Percentiles rank a stretch among this genome's conserved stretches.
Evolutionary conservation across 345 rosid genomes (phyloP).

Genomic region (Firmiana major): DNA sequence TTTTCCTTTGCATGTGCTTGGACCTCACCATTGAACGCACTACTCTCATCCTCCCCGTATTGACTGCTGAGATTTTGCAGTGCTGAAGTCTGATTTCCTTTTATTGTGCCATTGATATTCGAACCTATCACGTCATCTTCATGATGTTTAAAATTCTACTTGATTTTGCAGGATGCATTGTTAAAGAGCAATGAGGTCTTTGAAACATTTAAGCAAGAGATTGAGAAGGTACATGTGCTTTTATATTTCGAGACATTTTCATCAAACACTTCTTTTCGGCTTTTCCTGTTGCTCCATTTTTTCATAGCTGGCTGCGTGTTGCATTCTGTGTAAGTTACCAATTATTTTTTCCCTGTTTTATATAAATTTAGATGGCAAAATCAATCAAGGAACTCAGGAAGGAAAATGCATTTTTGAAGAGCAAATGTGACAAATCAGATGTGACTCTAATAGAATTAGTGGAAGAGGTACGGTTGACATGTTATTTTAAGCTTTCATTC

Average conservation of each 20-base stretch:
- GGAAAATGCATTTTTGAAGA: constrained; percentile 81
- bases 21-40: neutral
- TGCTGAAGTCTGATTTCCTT: neutral
- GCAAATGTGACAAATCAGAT: constrained; percentile 82
- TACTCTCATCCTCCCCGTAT: neutral
- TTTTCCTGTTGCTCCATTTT: neutral
- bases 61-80: neutral
- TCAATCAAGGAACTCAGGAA: constrained; percentile 80
- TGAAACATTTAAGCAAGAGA: constrained; percentile 91
- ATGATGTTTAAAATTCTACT: neutral
- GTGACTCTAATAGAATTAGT: constrained; percentile 71
- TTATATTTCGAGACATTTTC: neutral
- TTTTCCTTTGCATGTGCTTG: neutral
- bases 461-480: constrained; percentile 59
- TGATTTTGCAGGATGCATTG: constrained; percentile 77
- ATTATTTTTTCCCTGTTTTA: neutral
- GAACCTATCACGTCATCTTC: neutral
- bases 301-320: neutral
- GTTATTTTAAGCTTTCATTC: constrained; percentile 1
- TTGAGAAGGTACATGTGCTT: constrained; percentile 60
- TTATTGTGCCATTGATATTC: neutral
- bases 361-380: constrained; percentile 67
- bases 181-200: constrained; percentile 91
- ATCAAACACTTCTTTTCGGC: neutral
- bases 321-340: neutral